A percentile compares a stretch with the other conserved stretches of the same genome.
phyloP scores from a whole-genome alignment of 805 yeast species.

The Barnettozyma californica region DNA sequence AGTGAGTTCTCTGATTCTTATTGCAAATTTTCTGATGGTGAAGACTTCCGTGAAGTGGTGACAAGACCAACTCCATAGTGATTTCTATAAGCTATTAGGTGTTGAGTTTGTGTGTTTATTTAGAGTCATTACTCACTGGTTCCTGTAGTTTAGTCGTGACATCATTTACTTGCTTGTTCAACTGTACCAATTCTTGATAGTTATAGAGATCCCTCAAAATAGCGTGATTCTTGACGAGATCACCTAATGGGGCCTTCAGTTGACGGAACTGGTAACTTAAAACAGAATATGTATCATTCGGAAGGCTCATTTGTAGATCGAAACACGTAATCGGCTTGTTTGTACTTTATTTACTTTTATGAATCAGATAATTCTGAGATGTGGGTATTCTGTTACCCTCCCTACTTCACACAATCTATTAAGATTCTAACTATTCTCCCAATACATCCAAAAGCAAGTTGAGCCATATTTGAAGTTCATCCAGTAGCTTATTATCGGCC shows the following conservation, averaged over 20 bases:
- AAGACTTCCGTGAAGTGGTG: no score
- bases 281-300: slow-evolving; percentile 9
- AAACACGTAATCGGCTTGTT: neutral
- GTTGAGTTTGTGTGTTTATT: no score
- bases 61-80: no score
- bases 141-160: neutral
- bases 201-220: slow-evolving; percentile 4
- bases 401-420: no score
- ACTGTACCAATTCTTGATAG: slow-evolving; percentile 1
- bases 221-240: slow-evolving; percentile 9
- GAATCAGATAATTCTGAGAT: neutral
- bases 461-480: slow-evolving; percentile 20
- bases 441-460: slow-evolving; percentile 12
- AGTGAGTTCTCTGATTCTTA: no score
- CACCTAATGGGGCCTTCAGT: slow-evolving; percentile 8
- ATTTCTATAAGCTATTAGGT: no score
- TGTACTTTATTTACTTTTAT: neutral
- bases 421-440: slow-evolving; percentile 5
- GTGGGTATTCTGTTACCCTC: no score
- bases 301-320: neutral
- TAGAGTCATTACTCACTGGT: neutral
- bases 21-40: no score
- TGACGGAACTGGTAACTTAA: slow-evolving; percentile 10
- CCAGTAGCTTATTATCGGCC: slow-evolving; percentile 4
- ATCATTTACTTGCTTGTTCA: slow-evolving; percentile 1